Conservation (phyloP, 169 alveolate genomes). For the Eimeria maxima region DNA sequence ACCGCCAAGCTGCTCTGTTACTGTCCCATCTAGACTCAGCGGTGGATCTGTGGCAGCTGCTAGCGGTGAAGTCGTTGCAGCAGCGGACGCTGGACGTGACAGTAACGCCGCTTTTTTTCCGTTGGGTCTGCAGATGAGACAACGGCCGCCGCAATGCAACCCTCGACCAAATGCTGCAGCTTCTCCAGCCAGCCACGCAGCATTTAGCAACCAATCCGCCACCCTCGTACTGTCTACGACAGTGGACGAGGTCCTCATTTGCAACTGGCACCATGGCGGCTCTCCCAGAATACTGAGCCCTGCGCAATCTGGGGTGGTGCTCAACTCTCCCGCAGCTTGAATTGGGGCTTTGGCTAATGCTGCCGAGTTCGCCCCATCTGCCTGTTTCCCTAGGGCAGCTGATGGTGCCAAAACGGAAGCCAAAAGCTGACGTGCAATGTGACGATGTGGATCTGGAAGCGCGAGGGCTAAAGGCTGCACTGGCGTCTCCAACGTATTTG, state of each 20-base stretch:
- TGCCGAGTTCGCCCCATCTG: background rate
- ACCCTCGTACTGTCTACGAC: conserved; percentile 35
- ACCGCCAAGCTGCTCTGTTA: background rate
- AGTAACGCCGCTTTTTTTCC: background rate
- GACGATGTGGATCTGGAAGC: conserved; percentile 56
- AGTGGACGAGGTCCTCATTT: background rate
- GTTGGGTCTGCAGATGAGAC: conserved; percentile 36
- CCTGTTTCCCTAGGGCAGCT: background rate
- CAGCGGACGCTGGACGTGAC: background rate
- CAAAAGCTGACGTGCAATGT: conserved; percentile 66
- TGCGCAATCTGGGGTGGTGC: background rate
- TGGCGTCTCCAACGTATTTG: background rate
- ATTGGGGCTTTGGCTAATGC: background rate
- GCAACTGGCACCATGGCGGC: conserved; percentile 55
- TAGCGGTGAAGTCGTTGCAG: background rate
- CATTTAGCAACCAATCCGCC: conserved; percentile 63
- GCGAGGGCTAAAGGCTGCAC: conserved; percentile 51
- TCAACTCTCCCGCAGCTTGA: background rate
- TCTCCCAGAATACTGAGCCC: background rate
- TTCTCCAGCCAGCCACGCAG: conserved; percentile 63
- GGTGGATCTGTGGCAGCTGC: background rate
- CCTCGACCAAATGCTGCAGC: conserved; percentile 51
- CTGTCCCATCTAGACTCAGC: background rate
- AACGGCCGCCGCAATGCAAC: conserved; percentile 52
- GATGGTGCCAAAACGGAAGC: conserved; percentile 34